Base-by-base conservation (phyloP, 345 rosid genomes). In the Adansonia digitata region DNA sequence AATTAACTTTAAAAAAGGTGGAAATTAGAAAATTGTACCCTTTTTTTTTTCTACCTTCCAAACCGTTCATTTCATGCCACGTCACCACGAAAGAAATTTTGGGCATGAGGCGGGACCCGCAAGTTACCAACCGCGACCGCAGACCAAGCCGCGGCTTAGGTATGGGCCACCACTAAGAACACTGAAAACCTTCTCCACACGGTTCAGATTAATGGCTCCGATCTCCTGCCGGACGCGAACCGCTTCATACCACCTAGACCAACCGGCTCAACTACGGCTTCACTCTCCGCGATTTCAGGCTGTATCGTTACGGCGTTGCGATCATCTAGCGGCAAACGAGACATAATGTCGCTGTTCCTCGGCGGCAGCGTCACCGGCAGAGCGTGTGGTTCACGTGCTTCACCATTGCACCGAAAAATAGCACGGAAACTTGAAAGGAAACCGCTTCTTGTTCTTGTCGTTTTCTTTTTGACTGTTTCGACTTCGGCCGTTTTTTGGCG, bases 161-260 rank as follows among this genome's bases (percentile, higher is more conserved):
- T 27, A 68, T 74, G 71, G 76, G 81, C 77, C 80, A 65, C 73
- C 2, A 73, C 75, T 10, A 13, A 37, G 2, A 1, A 0, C 1
- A n/a, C 53, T 14, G 17, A n/a, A 5, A 39, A 14, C 10, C 34
- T 24, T 42, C 24, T 43, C 43, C 22, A 62, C 12, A 70, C 82
- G 37, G 29, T 68, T 75, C 75, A 40, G 75, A 77, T 84, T 83
- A 73, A 82, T 69, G 84, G 74, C 64, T 82, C 88, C 46, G 83
- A 79, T 81, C 81, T 85, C 82, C 93, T 84, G 15, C 96, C 92
- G 2, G 93, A 91, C 51, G 83, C 76, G 67, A 89, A 87, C 84
- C 89, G 86, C 77, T 49, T 78, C 91, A 87, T 82, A 40, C 81
- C 87, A 34, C 85, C 96, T 56, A 89, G 64, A 72, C 88, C 82